Base-by-base conservation (phyloP, 139 green algal genomes). In the Raphidocelis subcapitata region DNA sequence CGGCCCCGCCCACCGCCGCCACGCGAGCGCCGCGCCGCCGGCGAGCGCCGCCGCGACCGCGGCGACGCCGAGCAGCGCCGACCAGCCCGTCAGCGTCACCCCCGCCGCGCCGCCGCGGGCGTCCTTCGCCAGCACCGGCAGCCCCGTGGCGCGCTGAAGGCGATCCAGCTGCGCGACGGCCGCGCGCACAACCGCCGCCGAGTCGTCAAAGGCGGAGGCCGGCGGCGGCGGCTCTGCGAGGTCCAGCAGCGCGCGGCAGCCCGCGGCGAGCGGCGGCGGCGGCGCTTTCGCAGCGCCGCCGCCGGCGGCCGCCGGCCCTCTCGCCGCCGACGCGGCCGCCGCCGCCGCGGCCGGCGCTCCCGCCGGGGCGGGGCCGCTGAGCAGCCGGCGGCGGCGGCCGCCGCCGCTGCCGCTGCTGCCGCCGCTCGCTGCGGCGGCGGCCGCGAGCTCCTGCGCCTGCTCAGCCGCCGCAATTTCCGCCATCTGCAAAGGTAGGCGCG, bases 11-110 rank as follows among this genome's bases (percentile, higher is more conserved):
- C 55, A 70, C 60, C 70, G 70, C 70, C 47, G 37, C 24, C 69
- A n/a, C 29, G 20, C 70, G 2, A 56, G 3, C 26, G 47, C 60
- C 1, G 62, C 70, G 18, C 80, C 84, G 21, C 24, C 71, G 1
- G 84, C 10, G 20, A 86, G n/a, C 36, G 90, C 70, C 55, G 90
- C 24, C 54, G 87, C 75, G 46, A 90, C 71, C 23, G 84, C 76
- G 20, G 78, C 74, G 15, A 90, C 83, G 26, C 82, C 85, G 16
- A 74, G 28, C 46, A 89, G 32, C 3, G 87, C 87, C 0, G 77
- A 81, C 87, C 87, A 92, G 56, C 90, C 91, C n/a, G 87, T 93
- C 5, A 96, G 76, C 23, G 81, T 93, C 32, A 94, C 74, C 56
- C 64, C 60, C 2, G 33, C 37, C 2, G 59, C n/a, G 1, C 51